Base-by-base conservation (phyloP, 768 basidiomycete genomes). In the Amanita molliuscula region DNA sequence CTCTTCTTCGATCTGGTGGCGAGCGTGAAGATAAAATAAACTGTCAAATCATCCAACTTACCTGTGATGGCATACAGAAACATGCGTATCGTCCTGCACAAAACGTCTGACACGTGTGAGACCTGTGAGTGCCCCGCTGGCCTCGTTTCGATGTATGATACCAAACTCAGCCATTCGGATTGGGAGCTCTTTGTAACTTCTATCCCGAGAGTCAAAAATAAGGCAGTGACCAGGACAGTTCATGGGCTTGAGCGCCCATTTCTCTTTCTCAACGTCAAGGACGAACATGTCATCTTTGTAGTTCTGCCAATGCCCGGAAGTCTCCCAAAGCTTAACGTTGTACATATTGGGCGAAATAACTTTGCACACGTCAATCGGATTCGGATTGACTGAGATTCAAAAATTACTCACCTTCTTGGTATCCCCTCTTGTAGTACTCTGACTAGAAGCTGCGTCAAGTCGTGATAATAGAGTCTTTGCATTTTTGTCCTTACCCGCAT, bases 121-220 rank as follows among this genome's bases (percentile, higher is more conserved):
- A 7, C 96, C 96, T 11, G 88, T 89, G 56, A 99, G 67, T 4
- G 95, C 92, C 26, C 96, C 96, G 33, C 84, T 88, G 1, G 96
- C 94, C 64, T 98, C 96, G 59, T 98, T 99, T 51, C 95, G 75
- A 65, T 98, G 96, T 47, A 98, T 76, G 56, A 98, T 90, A 56
- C 96, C 96, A 60, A 99, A 99, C 62, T 99, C 96, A 4, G 95
- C 95, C 87, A 97, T 92, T 23, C 96, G 83, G 56, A 99, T 83
- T 6, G 96, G 96, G 11, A 98, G 76, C 65, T 99, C 96, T 63
- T 84, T 88, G 71, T 98, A 97, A 53, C 82, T 85, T 54, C 96
- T 81, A 65, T 96, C 94, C 51, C 89, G 77, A 21, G 88, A 86
- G 67, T 92, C 95, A 61, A 98, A 99, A 58, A 99, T 89, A 44